phyloP scores from a whole-genome alignment of 495 filamentous ascomycete species.

The Staphylotrichum longicolle region DNA sequence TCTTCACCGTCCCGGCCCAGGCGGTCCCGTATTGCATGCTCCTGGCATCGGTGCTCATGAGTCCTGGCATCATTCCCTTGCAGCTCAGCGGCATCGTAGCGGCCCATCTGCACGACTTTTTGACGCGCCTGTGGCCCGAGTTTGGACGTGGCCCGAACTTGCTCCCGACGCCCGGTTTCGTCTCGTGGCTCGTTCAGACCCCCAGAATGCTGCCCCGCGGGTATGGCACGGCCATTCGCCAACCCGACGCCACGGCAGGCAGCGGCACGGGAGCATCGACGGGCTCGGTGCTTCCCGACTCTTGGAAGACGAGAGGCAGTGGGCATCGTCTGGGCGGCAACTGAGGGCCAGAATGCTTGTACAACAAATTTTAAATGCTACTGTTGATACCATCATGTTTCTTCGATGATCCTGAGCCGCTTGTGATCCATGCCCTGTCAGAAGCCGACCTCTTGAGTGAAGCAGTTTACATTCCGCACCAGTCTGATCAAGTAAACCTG shows the following conservation, averaged over 20 bases:
- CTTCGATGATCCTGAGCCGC: too few relatives aligned
- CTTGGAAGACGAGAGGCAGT: constrained; percentile 64
- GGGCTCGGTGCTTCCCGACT: constrained; percentile 49
- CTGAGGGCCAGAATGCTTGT: constrained; percentile 13
- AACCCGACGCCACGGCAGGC: constrained; percentile 34
- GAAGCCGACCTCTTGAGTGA: too few relatives aligned
- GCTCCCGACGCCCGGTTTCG: constrained; percentile 63
- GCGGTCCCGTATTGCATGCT: constrained; percentile 76
- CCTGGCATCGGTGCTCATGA: constrained; percentile 59
- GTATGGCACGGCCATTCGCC: constrained; percentile 59
- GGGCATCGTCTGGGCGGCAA: constrained; percentile 65
- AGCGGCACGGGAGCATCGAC: constrained; percentile 38
- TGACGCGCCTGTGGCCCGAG: constrained; percentile 75
- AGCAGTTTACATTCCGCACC: too few relatives aligned
- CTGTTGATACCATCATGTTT: background rate
- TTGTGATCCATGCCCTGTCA: too few relatives aligned
- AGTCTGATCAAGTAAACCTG: too few relatives aligned
- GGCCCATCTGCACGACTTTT: constrained; percentile 82
- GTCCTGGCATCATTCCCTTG: constrained; percentile 43
- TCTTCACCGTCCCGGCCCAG: constrained; percentile 73
- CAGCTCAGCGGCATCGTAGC: constrained; percentile 71
- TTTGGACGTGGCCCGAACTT: constrained; percentile 76
- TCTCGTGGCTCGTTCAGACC: constrained; percentile 60
- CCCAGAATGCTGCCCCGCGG: constrained; percentile 42
- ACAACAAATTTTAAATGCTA: background rate